phyloP scores from a whole-genome alignment of 345 rosid species.

The Moricandia arvensis region DNA sequence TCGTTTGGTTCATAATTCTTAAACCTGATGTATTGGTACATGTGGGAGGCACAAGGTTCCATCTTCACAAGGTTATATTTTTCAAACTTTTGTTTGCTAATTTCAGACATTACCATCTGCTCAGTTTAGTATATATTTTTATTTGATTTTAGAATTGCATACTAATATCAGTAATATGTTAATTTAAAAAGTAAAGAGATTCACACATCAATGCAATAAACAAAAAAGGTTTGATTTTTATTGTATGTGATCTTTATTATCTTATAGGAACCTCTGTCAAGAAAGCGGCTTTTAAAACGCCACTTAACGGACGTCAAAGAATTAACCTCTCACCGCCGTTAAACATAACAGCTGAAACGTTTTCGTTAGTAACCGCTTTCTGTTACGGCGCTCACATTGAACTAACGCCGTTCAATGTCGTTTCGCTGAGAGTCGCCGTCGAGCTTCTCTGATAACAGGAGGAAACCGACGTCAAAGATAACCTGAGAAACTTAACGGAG shows the following conservation, averaged over 20 bases:
- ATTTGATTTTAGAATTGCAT: too few species aligned
- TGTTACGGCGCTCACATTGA: slow-evolving; percentile 56
- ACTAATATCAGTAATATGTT: too few species aligned
- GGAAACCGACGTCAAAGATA: slow-evolving; percentile 37
- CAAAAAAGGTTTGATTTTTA: slow-evolving; percentile 19
- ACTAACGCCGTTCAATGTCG: slow-evolving; percentile 76
- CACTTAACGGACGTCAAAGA: slow-evolving; percentile 53
- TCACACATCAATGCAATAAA: slow-evolving; percentile 9
- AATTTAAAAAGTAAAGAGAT: too few species aligned
- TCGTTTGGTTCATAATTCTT: slow-evolving; percentile 47
- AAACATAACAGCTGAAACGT: slow-evolving; percentile 69
- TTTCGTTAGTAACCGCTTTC: slow-evolving; percentile 55
- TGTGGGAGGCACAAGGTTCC: slow-evolving; percentile 65
- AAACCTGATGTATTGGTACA: slow-evolving; percentile 56
- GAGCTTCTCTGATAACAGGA: slow-evolving; percentile 64
- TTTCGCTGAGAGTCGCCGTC: slow-evolving; percentile 58
- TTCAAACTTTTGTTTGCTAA: slow-evolving; percentile 1
- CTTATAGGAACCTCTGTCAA: slow-evolving; percentile 61
- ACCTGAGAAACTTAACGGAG: slow-evolving; percentile 58
- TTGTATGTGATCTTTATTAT: slow-evolving; percentile 15
- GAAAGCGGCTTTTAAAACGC: slow-evolving; percentile 65
- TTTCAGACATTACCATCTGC: slow-evolving; percentile 1
- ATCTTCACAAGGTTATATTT: slow-evolving; percentile 65
- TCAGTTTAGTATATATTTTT: neutral
- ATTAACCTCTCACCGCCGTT: slow-evolving; percentile 72